Conservation (phyloP, 495 filamentous ascomycete species). For the Aspergillus funiculosus region DNA sequence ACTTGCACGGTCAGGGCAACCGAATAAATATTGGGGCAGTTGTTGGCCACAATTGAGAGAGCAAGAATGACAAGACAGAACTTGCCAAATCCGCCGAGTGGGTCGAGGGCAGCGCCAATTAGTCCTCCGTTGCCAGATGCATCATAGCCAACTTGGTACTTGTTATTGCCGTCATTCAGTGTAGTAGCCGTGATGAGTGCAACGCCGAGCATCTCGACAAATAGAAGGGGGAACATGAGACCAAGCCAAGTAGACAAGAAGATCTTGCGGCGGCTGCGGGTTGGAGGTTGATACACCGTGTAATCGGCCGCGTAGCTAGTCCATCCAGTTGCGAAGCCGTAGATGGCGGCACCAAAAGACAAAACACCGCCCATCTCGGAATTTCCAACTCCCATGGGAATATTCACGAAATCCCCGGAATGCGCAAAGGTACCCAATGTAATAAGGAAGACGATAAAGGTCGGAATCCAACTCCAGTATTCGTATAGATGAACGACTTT, state of each 20-base stretch:
- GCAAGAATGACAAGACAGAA: conserved; percentile 79
- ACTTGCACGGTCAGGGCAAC: conserved; percentile 71
- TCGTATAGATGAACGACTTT: conserved; percentile 78
- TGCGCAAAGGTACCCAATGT: conserved; percentile 68
- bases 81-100: conserved; percentile 68
- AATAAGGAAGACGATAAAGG: conserved; percentile 71
- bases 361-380: conserved; percentile 60
- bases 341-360: conserved; percentile 68
- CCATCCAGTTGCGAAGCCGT: conserved; percentile 78
- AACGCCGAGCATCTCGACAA: conserved; percentile 74
- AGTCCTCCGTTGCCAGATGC: conserved; percentile 65
- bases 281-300: conserved; percentile 71
- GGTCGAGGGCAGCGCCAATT: conserved; percentile 59
- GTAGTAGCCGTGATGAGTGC: conserved; percentile 62
- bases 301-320: conserved; percentile 76
- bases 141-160: conserved; percentile 56
- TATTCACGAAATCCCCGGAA: conserved; percentile 63
- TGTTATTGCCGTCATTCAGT: conserved; percentile 42
- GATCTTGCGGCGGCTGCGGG: conserved; percentile 51
- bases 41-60: conserved; percentile 75
- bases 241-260: conserved; percentile 68
- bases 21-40: conserved; percentile 87
- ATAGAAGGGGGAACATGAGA: conserved; percentile 64
- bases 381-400: conserved; percentile 57
- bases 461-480: conserved; percentile 73